A percentile compares a stretch with the other conserved stretches of the same genome.
Conservation (phyloP, 805 yeast genomes). For the Zygosaccharomyces bailii region DNA sequence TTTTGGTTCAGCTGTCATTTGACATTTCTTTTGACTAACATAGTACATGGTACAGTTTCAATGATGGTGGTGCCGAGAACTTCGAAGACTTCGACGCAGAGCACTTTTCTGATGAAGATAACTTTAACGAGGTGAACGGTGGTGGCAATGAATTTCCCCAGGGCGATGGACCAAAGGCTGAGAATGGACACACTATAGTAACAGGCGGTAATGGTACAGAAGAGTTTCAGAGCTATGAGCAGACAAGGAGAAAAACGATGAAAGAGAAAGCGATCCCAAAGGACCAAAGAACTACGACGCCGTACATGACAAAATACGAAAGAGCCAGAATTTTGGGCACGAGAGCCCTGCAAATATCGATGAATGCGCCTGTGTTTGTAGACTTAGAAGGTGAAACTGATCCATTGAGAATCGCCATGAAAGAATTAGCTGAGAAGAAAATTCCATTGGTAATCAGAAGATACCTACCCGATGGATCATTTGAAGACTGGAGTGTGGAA, state of each 20-base stretch:
- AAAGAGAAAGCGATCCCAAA: constrained; percentile 84
- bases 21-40: neutral
- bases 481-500: constrained; percentile 99
- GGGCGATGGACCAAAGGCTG: constrained; percentile 42
- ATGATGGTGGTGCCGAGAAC: constrained; percentile 65
- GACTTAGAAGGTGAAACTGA: constrained; percentile 99
- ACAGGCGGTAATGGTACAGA: constrained; percentile 66
- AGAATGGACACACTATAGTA: constrained; percentile 69
- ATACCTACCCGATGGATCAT: constrained; percentile 93
- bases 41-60: constrained; percentile 41
- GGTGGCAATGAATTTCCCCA: constrained; percentile 31
- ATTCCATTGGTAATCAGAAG: constrained; percentile 95
- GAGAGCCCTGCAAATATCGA: constrained; percentile 92
- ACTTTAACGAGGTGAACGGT: constrained; percentile 37
- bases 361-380: constrained; percentile 97
- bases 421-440: constrained; percentile 90
- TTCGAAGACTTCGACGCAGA: constrained; percentile 83
- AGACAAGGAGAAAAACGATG: constrained; percentile 55
- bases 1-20: neutral
- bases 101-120: constrained; percentile 73
- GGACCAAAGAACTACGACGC: constrained; percentile 89
- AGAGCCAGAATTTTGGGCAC: constrained; percentile 97
- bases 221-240: constrained; percentile 40
- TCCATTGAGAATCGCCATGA: constrained; percentile 96
- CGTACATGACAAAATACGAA: constrained; percentile 98